Percentiles rank a stretch among this genome's conserved stretches.
Conservation (phyloP, 2,329 filamentous ascomycete genomes). For the Neodidymelliopsis sp. region DNA sequence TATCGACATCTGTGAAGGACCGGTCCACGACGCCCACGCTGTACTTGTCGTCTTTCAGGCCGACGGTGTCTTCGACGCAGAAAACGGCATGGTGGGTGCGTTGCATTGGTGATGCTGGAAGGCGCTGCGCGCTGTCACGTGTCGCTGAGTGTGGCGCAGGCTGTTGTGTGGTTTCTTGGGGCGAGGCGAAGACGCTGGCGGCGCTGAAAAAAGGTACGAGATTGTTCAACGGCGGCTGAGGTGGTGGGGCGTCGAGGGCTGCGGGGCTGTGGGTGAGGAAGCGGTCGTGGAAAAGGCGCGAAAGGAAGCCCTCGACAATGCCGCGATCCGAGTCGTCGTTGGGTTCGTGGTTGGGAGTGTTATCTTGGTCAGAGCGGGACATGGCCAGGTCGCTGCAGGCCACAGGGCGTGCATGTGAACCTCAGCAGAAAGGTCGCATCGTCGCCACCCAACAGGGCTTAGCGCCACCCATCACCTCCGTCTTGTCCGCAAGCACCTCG, state of each 20-base stretch:
- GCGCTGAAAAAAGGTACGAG: conserved; percentile 34
- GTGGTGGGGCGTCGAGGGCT: conserved; percentile 20
- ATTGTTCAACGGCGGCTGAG: conserved; percentile 23
- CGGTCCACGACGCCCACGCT: conserved; percentile 56
- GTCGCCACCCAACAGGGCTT: conserved; percentile 9
- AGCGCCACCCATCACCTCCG: conserved; percentile 20
- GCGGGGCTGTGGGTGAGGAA: conserved; percentile 28
- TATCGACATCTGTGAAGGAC: conserved; percentile 54
- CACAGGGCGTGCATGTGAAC: conserved; percentile 23
- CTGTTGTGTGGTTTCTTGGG: conserved; percentile 1
- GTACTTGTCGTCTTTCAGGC: conserved; percentile 48
- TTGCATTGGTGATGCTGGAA: conserved; percentile 19
- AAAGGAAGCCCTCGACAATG: conserved; percentile 29
- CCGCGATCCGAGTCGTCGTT: conserved; percentile 8
- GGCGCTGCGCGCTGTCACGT: background rate
- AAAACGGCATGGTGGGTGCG: conserved; percentile 37
- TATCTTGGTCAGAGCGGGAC: conserved; percentile 12
- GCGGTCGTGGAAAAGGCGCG: conserved; percentile 33
- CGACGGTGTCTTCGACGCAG: conserved; percentile 54
- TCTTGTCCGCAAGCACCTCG: conserved; percentile 18
- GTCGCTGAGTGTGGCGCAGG: background rate
- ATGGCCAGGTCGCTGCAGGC: conserved; percentile 19
- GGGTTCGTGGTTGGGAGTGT: conserved; percentile 6
- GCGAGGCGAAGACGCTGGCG: conserved; percentile 23
- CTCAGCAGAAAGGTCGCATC: conserved; percentile 19